A percentile compares a stretch with the other conserved stretches of the same genome.
phyloP scores from a whole-genome alignment of 148 eudicot species.

The Selenicereus undatus region DNA sequence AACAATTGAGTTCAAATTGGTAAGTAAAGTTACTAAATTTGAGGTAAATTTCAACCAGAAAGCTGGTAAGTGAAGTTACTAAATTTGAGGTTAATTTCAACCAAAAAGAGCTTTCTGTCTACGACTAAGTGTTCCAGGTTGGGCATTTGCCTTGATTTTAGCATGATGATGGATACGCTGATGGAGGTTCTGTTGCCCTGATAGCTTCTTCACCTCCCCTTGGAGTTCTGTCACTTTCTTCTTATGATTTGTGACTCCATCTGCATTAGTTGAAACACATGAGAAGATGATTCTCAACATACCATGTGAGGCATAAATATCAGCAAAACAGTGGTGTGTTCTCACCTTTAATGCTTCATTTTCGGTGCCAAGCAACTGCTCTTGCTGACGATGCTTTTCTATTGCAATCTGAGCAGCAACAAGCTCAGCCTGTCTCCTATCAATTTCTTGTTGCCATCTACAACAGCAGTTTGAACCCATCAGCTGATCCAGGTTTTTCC shows the following conservation, averaged over 20 bases:
- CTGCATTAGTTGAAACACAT: slow-evolving; percentile 27
- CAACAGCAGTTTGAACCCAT: slow-evolving; percentile 6
- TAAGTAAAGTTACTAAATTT: not conserved
- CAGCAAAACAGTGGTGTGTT: slow-evolving; percentile 5
- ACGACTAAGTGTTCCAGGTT: not conserved
- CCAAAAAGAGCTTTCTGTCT: too few species aligned
- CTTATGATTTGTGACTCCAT: slow-evolving; percentile 50
- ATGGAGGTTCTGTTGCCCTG: slow-evolving; percentile 89
- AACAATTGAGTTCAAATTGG: slow-evolving; percentile 9
- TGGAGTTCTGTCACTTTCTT: slow-evolving; percentile 60
- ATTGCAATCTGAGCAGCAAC: slow-evolving; percentile 66
- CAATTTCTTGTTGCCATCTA: slow-evolving; percentile 94
- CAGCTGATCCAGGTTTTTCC: slow-evolving; percentile 5
- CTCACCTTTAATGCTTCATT: slow-evolving; percentile 80
- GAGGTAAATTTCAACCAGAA: too few species aligned
- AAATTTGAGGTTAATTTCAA: too few species aligned
- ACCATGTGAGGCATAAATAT: not conserved
- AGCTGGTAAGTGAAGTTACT: too few species aligned
- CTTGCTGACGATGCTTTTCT: slow-evolving; percentile 63
- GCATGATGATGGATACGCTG: slow-evolving; percentile 96
- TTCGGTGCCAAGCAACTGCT: slow-evolving; percentile 52
- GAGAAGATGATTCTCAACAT: not conserved
- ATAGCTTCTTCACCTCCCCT: slow-evolving; percentile 64
- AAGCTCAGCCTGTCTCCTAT: slow-evolving; percentile 68
- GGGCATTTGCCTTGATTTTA: slow-evolving; percentile 71